Conservation (phyloP, 2,329 filamentous ascomycete genomes). For the Fusarium tupiense region DNA sequence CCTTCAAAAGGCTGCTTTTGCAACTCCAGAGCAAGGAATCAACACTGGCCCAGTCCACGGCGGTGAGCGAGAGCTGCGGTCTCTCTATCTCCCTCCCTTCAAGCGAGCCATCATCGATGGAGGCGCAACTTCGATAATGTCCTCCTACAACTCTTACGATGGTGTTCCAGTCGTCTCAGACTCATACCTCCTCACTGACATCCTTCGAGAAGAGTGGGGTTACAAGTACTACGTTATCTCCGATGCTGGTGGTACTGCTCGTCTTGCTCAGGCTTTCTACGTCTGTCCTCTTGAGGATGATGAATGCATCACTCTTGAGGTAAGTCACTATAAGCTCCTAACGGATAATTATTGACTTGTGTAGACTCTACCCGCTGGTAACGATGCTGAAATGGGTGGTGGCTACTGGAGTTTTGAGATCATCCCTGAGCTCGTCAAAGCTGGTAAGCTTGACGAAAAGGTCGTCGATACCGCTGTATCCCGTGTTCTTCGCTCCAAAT, state of each 20-base stretch:
- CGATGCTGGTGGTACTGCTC: conserved; percentile 77
- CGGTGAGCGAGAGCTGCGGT: conserved; percentile 63
- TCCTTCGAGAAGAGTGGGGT: conserved; percentile 76
- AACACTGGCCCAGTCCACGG: conserved; percentile 71
- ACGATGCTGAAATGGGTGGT: conserved; percentile 81
- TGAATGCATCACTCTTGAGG: conserved; percentile 70
- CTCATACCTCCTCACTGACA: conserved; percentile 71
- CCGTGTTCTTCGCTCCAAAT: conserved; percentile 73
- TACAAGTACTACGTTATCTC: conserved; percentile 73
- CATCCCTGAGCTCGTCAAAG: conserved; percentile 71
- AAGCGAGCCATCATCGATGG: conserved; percentile 77
- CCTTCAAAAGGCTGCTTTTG: conserved; percentile 64
- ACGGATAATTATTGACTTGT: too few relatives aligned
- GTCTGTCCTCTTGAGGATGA: conserved; percentile 71
- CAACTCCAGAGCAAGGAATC: conserved; percentile 74
- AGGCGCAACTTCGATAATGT: conserved; percentile 76
- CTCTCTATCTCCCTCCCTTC: conserved; percentile 68
- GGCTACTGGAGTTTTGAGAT: conserved; percentile 75
- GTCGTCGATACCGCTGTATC: conserved; percentile 74
- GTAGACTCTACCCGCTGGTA: conserved; percentile 71
- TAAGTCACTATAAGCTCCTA: too few relatives aligned
- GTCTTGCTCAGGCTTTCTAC: conserved; percentile 70
- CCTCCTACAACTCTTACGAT: conserved; percentile 79
- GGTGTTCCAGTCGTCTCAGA: conserved; percentile 75
- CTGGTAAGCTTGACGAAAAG: conserved; percentile 67